Evolutionary conservation across 2,329 filamentous ascomycete species (phyloP), one percentile per base, ranked within the genome.

Genomic region (Sphaceloma murrayae): DNA sequence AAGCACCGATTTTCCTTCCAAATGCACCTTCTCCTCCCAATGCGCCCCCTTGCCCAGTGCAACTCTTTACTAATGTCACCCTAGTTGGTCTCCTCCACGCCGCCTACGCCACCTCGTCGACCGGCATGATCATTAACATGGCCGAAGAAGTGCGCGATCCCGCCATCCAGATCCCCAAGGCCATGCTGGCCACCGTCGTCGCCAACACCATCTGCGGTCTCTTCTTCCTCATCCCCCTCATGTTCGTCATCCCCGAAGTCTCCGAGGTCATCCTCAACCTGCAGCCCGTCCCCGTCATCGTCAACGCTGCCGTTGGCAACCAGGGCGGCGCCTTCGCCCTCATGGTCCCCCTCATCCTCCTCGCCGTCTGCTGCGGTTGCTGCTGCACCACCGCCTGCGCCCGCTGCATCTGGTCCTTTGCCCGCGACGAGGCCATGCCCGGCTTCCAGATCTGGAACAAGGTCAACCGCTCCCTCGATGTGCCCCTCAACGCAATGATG

Each of bases 101-200:
- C 39, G 81, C 77, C 49, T 85, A 85, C 56, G 80, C 78, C 34
- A 84, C 80, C 10, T 85, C 80, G 3, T 82, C 80, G 11, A 85
- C 80, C 0, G 82, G 82, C 62, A 86, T 86, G 82, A 80, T 86
- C 48, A 80, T 85, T 26, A 80, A 75, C 50, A 85, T 84, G 80
- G 83, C 78, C 54, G 81, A 85, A 62, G 81, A 85, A 59, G 79
- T 83, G 9, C 68, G 73, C 56, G 65, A 76, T 36, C 80, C 80
- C 4, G 68, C 77, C 0, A 74, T 69, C 2, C 80, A 84, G 59
- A 79, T 84, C 5, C 80, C 80, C 52, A 81, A 80, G 60, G 81
- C 80, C 53, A 82, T 85, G 76, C 78, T 83, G 34, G 52, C 43
- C 80, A 50, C 80, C 51, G 70, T 84, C 52, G 51, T 77, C 52